Evolutionary conservation across 2,329 filamentous ascomycete genomes (phyloP), one percentile per base, ranked within the genome.

Genomic region (Ophiostoma quercus): DNA sequence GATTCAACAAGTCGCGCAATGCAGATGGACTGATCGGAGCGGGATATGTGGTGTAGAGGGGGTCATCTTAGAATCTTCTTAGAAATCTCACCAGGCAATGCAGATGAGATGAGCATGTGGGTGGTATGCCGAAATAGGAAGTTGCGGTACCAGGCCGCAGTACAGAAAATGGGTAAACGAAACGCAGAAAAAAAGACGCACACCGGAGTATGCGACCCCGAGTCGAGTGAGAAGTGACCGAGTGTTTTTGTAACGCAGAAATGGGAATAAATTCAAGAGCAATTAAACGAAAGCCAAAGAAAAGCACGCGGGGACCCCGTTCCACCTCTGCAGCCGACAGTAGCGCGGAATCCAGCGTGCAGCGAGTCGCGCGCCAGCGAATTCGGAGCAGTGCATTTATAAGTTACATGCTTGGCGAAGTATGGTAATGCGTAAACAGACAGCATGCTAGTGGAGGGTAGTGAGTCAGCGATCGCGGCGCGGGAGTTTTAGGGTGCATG

Each of bases 371-470:
- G 60, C 60, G 34, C 14, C 62, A 65, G 62, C 62, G 62, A 41
- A 34, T 65, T 65, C 62, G 62, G 62, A 65, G 62, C 39, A 65
- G 62, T 65, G 62, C 32, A 39, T 37, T 65, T 65, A 65, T 34
- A 22, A 39, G 11, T 22, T 9, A 7, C n/a, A 39, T 19, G 19
- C 34, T 9, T 4, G 8, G 16, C n/a, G 34, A 1, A n/a, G 2
- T 16, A 22, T 19, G 4, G 19, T 9, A 22, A 0, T 65, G n/a
- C 62, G 8, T 65, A 65, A 39, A 39, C 9, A 19, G 34, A 65
- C 62, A 16, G 57, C 16, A 25, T 14, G 1, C 22, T 4, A 32
- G 57, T 8, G 14, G 32, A 37, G 32, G 29, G 32, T 3, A 11
- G 5, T 22, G 34, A 65, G 32, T 37, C 16, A 65, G 62, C 62